Conservation (phyloP, 192 early-diverging fungal species). For the Coemansia reversa region DNA sequence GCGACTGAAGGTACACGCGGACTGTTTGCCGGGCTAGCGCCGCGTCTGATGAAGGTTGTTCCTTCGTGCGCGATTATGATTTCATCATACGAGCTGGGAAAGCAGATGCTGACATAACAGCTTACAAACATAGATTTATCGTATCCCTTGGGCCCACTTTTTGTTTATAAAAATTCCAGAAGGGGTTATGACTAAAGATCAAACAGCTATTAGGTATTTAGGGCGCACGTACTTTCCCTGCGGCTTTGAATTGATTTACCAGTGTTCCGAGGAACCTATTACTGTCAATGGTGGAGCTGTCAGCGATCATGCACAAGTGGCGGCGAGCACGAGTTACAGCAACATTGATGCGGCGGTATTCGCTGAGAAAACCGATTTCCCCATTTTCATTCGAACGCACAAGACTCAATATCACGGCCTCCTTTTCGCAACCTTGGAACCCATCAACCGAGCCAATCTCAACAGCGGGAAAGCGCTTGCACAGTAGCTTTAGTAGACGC, state of each 20-base stretch:
- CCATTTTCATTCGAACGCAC: constrained; percentile 79
- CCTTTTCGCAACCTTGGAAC: constrained; percentile 90
- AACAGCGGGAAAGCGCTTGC: constrained; percentile 58
- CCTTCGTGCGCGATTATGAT: constrained; percentile 97
- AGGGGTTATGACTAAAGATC: not conserved
- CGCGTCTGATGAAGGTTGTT: constrained; percentile 84
- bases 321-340: constrained; percentile 88
- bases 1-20: constrained; percentile 36
- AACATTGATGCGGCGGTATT: constrained; percentile 83
- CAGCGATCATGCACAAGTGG: constrained; percentile 81
- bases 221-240: constrained; percentile 51
- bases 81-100: constrained; percentile 78
- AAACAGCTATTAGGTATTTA: not conserved
- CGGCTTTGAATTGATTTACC: constrained; percentile 48
- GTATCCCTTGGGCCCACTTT: not conserved
- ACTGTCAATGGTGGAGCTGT: constrained; percentile 62
- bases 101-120: constrained; percentile 24
- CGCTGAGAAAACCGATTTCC: constrained; percentile 82
- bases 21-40: constrained; percentile 58
- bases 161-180: not conserved
- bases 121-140: not conserved
- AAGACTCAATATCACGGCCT: constrained; percentile 76
- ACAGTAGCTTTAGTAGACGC: constrained; percentile 53
- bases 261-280: constrained; percentile 55
- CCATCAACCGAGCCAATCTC: constrained; percentile 89